Evolutionary conservation across 2,329 filamentous ascomycete species (phyloP).

Genomic region (Rutstroemia sp.): DNA sequence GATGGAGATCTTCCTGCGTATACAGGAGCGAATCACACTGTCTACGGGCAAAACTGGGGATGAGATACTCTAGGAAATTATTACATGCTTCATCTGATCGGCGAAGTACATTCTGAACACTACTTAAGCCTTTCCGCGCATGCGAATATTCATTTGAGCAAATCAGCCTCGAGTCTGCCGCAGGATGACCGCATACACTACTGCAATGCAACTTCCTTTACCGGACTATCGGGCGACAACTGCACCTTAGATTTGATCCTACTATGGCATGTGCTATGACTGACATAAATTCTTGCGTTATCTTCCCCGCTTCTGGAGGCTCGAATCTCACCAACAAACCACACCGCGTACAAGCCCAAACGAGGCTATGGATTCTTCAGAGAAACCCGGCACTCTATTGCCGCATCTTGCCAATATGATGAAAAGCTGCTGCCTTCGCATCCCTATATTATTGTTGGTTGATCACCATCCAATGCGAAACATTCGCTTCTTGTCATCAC

Average conservation of each 20-base stretch:
- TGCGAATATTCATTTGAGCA: not conserved
- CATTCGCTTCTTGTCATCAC: no score
- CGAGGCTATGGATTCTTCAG: not conserved
- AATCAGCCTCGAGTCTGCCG: not conserved
- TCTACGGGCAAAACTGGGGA: not conserved
- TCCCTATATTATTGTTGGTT: not conserved
- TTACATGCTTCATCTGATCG: not conserved
- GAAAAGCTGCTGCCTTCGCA: not conserved
- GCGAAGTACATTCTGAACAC: not conserved
- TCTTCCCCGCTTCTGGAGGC: not conserved
- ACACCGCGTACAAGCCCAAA: not conserved
- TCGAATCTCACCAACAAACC: not conserved
- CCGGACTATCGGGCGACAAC: not conserved
- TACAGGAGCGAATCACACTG: not conserved
- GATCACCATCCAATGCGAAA: not conserved
- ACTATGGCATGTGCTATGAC: not conserved
- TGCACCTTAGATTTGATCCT: not conserved
- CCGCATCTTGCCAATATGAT: not conserved
- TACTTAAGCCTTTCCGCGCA: not conserved
- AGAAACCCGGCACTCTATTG: not conserved
- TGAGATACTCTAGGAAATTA: not conserved
- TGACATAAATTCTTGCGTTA: not conserved
- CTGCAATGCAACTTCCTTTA: not conserved
- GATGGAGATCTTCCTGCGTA: constrained; percentile 24
- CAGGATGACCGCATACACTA: not conserved